Evolutionary conservation across 768 basidiomycete genomes (phyloP), one percentile per base, ranked within the genome.

Genomic region (Xanthoconium purpureum): DNA sequence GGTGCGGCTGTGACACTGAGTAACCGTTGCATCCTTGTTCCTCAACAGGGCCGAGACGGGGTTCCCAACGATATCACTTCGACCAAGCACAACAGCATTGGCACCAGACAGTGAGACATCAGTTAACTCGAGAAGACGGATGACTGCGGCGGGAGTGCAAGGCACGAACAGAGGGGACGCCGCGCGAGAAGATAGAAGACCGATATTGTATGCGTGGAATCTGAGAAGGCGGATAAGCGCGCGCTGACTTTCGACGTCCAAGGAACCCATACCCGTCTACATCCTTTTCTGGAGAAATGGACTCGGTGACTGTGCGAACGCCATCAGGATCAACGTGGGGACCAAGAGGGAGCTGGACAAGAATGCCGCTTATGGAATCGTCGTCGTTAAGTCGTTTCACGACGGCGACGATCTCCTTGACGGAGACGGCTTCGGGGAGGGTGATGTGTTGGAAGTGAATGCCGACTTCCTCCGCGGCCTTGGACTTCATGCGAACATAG

Each of bases 171-270:
- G 80, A 32, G 97, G 97, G 4, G 82, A 82, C 6, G 91, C 85
- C 36, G 94, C 90, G 62, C 94, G 86, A 44, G 94, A 97, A 45
- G 91, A 87, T 44, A 99, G 81, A 63, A 94, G 89, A 15, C 97
- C 96, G 59, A 98, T 97, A 74, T 98, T 99, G 74, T 96, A 95
- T 6, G 96, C 94, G 76, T 98, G 94, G 80, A 99, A 99, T 29
- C 96, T 94, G 60, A 50, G 36, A 9, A 40, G 17, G 24, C 29
- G 50, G 43, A 56, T 50, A 48, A 66, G 55, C 48, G 52, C 48
- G 40, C 38, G 30, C 48, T 1, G 2, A 12, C 47, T n/a, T 45
- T 15, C 6, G 42, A 57, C 52, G 54, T 47, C 24, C 52, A 55
- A 56, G 38, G 33, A 60, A 45, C 39, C 73, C 80, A 54, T 64